Evolutionary conservation across 495 filamentous ascomycete genomes (phyloP).

Genomic region (Lasiosphaeris hirsuta): DNA sequence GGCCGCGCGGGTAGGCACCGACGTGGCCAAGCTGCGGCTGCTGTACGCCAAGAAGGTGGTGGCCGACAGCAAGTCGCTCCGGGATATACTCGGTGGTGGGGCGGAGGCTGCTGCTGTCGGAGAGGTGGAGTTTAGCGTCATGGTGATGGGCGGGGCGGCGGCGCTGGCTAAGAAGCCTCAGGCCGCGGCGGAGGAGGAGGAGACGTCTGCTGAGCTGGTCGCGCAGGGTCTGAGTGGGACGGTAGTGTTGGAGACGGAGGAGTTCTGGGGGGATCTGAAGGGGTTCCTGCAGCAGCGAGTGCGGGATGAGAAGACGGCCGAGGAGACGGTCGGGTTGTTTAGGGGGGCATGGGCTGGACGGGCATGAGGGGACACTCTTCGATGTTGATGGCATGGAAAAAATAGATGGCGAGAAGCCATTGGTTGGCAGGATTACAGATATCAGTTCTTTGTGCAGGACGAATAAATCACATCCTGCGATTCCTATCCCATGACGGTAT

Average conservation of each 20-base stretch:
- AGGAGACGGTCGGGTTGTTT: constrained; percentile 62
- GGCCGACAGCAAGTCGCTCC: constrained; percentile 61
- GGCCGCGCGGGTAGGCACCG: constrained; percentile 44
- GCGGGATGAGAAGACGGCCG: constrained; percentile 65
- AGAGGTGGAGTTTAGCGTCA: constrained; percentile 65
- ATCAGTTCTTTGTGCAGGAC: too few relatives aligned
- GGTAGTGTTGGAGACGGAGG: constrained; percentile 60
- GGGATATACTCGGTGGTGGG: constrained; percentile 43
- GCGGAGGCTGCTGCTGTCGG: constrained; percentile 34
- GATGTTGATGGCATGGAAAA: background rate
- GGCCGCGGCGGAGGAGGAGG: constrained; percentile 12
- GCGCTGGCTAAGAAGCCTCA: constrained; percentile 9
- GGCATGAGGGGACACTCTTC: background rate
- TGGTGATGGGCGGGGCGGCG: constrained; percentile 69
- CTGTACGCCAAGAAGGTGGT: constrained; percentile 81
- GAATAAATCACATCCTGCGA: too few relatives aligned
- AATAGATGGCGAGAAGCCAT: background rate
- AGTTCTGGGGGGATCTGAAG: constrained; percentile 86
- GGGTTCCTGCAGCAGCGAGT: constrained; percentile 76
- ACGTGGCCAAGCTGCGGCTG: constrained; percentile 73
- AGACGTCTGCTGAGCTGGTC: constrained; percentile 15
- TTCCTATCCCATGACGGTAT: background rate
- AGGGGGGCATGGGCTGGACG: constrained; percentile 59
- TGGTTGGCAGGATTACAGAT: background rate
- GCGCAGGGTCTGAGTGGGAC: constrained; percentile 30